Base-by-base conservation (phyloP, 1,284 basidiomycete species). In the Mycosarcoma mackinlayi region DNA sequence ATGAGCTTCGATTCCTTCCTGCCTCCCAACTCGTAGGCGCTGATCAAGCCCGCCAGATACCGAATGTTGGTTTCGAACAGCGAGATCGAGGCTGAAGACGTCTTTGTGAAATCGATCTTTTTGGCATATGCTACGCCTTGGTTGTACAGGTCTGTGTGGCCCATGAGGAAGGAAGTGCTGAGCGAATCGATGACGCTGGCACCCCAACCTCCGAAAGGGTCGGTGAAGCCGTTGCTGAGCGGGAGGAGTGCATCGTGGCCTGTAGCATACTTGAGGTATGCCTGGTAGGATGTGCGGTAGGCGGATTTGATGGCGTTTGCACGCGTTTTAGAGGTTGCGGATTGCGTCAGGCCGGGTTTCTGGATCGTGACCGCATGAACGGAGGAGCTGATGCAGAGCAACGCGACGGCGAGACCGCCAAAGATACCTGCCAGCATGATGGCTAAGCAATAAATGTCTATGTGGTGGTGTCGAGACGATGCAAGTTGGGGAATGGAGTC, bases 11-110 rank as follows among this genome's bases (percentile, higher is more conserved):
- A 31, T 25, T 79, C 55, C 47, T 59, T 69, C 46, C 72, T 67
- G 14, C 74, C 77, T 14, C 57, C 67, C 16, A 79, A 59, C 52
- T 80, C 78, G 55, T 79, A 80, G 1, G 77, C 70, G 4, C 59
- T 66, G 31, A 80, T 56, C 4, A 79, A 39, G 11, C 77, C 77
- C n/a, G 65, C 78, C 16, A 80, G 58, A 30, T 79, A 76, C 0
- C 78, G 61, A 45, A 80, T 80, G 50, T 70, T 79, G 33, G 77
- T 79, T 51, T 79, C 77, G 30, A 79, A 79, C 8, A 79, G 38
- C 39, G 70, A 73, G 48, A 79, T 73, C 10, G 28, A 31, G 11
- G 25, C 25, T 16, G 47, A 47, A 6, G 40, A 38, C 8, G 77
- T 78, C 39, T 64, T 62, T 35, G 40, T 62, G 27, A 75, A 79